Evolutionary conservation across 1,139 yeast species (phyloP).

Genomic region (Yamadazyma dendronema): DNA sequence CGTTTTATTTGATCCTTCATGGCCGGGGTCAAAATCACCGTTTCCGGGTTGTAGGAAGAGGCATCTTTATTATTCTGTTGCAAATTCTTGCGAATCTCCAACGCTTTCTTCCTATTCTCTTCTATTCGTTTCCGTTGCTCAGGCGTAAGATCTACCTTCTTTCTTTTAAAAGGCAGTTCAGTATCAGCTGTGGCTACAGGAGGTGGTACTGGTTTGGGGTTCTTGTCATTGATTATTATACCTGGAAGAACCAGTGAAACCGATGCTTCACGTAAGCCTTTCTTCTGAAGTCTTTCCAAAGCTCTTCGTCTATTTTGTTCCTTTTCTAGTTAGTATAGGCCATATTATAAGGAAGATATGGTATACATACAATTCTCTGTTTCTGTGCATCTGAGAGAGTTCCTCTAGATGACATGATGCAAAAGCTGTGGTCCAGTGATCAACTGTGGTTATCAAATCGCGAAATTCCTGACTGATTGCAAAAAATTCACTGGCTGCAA

Average conservation of each 20-base stretch:
- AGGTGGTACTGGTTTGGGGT: constrained; percentile 4
- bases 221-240: constrained; percentile 11
- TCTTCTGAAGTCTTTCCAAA: constrained; percentile 51
- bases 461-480: not conserved
- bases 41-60: constrained; percentile 12
- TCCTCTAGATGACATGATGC: constrained; percentile 23
- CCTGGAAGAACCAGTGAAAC: constrained; percentile 16
- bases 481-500: not conserved
- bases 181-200: constrained; percentile 6
- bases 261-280: constrained; percentile 26
- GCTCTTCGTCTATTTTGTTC: constrained; percentile 62
- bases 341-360: not conserved
- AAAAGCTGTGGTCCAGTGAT: not conserved
- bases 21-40: constrained; percentile 4
- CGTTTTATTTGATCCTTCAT: constrained; percentile 9
- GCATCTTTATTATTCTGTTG: constrained; percentile 35
- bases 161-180: constrained; percentile 16
- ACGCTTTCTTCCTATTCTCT: constrained; percentile 56
- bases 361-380: constrained; percentile 24
- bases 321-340: constrained; percentile 25
- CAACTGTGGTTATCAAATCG: not conserved
- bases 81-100: constrained; percentile 47
- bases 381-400: constrained; percentile 26
- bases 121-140: constrained; percentile 56
- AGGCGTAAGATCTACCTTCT: constrained; percentile 38